These are phyloP conservation scores for Alternaria novae-zelandiae DNA, from an alignment of 2,329 filamentous ascomycete species.

Conservation along the genomic window DNA sequence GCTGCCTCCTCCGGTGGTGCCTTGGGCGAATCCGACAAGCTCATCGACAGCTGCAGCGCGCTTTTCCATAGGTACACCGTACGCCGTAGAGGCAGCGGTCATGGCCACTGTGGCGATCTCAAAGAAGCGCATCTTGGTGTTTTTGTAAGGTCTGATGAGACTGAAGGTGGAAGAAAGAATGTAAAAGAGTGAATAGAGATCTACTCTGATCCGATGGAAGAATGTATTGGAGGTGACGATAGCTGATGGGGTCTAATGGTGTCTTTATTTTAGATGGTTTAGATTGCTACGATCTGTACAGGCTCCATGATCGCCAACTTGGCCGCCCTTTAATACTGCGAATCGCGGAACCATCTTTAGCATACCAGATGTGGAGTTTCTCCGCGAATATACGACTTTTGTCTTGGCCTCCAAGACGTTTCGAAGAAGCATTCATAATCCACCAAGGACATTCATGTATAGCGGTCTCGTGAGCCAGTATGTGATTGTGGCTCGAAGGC, in stretches of 20 bases:
- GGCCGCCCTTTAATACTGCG: constrained; percentile 24
- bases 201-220: constrained; percentile 18
- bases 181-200: constrained; percentile 25
- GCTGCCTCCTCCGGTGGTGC: constrained; percentile 63
- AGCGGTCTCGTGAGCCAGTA: constrained; percentile 5
- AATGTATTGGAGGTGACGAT: neutral
- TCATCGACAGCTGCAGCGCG: constrained; percentile 39
- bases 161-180: constrained; percentile 6
- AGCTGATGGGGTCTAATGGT: neutral
- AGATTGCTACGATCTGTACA: constrained; percentile 4
- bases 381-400: constrained; percentile 18
- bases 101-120: constrained; percentile 31
- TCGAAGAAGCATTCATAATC: constrained; percentile 16
- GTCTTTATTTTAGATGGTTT: constrained; percentile 16
- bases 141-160: neutral
- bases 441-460: constrained; percentile 26
- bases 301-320: constrained; percentile 15
- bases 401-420: neutral
- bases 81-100: constrained; percentile 34
- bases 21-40: constrained; percentile 56
- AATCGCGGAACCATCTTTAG: constrained; percentile 10
- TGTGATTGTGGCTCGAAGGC: constrained; percentile 2
- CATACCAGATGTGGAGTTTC: constrained; percentile 14
- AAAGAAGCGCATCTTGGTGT: constrained; percentile 36
- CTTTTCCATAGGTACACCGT: constrained; percentile 29